Evolutionary conservation across 805 yeast genomes (phyloP).

Genomic region (Metschnikowia reukaufii): DNA sequence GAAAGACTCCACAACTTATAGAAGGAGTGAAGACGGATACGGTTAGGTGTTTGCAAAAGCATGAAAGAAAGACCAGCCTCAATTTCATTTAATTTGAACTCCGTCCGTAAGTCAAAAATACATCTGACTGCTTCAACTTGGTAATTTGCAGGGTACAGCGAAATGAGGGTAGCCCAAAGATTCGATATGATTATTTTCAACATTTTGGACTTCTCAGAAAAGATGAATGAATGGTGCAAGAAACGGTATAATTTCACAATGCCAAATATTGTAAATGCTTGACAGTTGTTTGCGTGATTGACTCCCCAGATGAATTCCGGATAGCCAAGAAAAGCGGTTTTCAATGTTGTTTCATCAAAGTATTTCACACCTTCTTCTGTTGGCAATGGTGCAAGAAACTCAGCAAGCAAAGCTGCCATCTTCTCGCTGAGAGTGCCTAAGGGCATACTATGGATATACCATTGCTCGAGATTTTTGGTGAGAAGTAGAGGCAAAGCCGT

Average conservation of each 20-base stretch:
- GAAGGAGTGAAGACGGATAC: conserved; percentile 49
- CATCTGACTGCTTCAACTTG: conserved; percentile 73
- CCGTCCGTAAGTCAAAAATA: conserved; percentile 60
- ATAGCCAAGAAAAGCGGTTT: conserved; percentile 17
- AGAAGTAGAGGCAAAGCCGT: conserved; percentile 20
- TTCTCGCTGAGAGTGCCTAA: conserved; percentile 17
- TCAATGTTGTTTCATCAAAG: conserved; percentile 13
- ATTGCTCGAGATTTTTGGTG: conserved; percentile 19
- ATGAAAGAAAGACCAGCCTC: conserved; percentile 72
- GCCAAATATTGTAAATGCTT: conserved; percentile 20
- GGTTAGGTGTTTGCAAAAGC: conserved; percentile 39
- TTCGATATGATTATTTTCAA: conserved; percentile 43
- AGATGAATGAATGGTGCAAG: conserved; percentile 29
- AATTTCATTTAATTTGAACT: conserved; percentile 52
- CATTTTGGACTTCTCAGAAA: conserved; percentile 35
- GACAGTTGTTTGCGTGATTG: neutral
- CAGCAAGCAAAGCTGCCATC: conserved; percentile 20
- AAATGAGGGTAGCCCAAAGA: conserved; percentile 56
- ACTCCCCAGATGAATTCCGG: conserved; percentile 4
- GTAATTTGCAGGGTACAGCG: conserved; percentile 46
- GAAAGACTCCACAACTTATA: conserved; percentile 76
- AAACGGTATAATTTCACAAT: conserved; percentile 40
- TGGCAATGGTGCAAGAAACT: conserved; percentile 25
- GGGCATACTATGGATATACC: conserved; percentile 21
- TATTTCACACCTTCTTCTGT: conserved; percentile 6